phyloP scores from a whole-genome alignment of 73 alveolate genomes.

The Diophrys appendiculata region DNA sequence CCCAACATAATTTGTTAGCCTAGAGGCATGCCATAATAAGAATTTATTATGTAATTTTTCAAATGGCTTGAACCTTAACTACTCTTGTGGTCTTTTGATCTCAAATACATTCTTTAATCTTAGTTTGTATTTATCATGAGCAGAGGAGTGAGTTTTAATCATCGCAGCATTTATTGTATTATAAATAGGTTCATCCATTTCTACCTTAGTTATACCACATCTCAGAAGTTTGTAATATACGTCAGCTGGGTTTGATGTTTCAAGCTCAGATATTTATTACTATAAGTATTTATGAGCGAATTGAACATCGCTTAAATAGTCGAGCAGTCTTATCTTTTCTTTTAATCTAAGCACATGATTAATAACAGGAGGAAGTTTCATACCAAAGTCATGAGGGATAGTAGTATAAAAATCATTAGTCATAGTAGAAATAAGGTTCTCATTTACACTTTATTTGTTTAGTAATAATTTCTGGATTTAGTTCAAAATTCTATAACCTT shows the following conservation, averaged over 20 bases:
- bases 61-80: slow-evolving; percentile 54
- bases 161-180: slow-evolving; percentile 44
- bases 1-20: slow-evolving; percentile 68
- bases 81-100: slow-evolving; percentile 60
- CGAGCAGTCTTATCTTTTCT: slow-evolving; percentile 69
- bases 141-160: slow-evolving; percentile 62
- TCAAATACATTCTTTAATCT: slow-evolving; percentile 43
- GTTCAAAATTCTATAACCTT: slow-evolving; percentile 74
- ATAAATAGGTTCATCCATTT: slow-evolving; percentile 8
- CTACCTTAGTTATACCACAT: slow-evolving; percentile 24
- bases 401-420: slow-evolving; percentile 71
- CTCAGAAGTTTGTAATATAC: slow-evolving; percentile 59
- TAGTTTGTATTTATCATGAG: slow-evolving; percentile 60
- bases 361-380: slow-evolving; percentile 73
- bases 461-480: slow-evolving; percentile 55
- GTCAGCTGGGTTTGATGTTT: slow-evolving; percentile 63
- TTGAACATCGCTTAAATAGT: slow-evolving; percentile 64
- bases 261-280: slow-evolving; percentile 31
- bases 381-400: slow-evolving; percentile 80
- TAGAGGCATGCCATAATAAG: slow-evolving; percentile 85
- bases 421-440: slow-evolving; percentile 29
- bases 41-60: slow-evolving; percentile 35
- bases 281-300: slow-evolving; percentile 51
- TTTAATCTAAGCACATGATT: slow-evolving; percentile 70
- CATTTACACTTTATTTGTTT: slow-evolving; percentile 16